phyloP scores from a whole-genome alignment of 805 yeast genomes.

The Candida insectalens region DNA sequence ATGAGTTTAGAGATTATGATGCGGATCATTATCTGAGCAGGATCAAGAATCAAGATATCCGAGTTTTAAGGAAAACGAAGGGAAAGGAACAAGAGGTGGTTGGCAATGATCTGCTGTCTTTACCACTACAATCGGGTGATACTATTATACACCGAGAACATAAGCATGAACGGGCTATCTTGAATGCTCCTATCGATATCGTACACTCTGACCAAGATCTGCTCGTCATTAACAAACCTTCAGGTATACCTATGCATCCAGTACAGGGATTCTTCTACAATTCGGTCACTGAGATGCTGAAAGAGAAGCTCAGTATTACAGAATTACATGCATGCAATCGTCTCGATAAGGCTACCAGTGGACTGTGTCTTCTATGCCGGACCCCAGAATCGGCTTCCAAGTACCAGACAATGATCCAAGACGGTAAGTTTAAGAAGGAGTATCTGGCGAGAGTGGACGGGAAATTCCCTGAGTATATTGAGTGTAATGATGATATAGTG shows the following conservation, averaged over 20 bases:
- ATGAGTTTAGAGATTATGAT: constrained; percentile 28
- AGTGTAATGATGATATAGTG: constrained; percentile 29
- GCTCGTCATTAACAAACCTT: constrained; percentile 39
- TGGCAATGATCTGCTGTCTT: constrained; percentile 18
- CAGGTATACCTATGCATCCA: constrained; percentile 45
- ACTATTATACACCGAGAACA: constrained; percentile 17
- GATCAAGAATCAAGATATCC: constrained; percentile 12
- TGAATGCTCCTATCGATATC: constrained; percentile 7
- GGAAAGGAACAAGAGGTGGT: constrained; percentile 18
- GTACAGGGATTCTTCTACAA: constrained; percentile 34
- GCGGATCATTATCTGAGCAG: constrained; percentile 14
- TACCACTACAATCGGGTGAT: constrained; percentile 18
- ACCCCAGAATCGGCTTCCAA: constrained; percentile 22
- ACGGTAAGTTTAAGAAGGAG: constrained; percentile 25
- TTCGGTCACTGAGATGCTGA: constrained; percentile 33
- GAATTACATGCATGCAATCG: constrained; percentile 32
- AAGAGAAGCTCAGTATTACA: constrained; percentile 15
- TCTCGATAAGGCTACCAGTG: constrained; percentile 43
- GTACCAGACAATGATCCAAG: constrained; percentile 25
- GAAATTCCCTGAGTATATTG: constrained; percentile 27
- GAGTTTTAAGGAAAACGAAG: constrained; percentile 10
- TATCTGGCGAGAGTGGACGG: constrained; percentile 37
- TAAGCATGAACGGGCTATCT: constrained; percentile 21
- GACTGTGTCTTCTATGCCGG: constrained; percentile 35
- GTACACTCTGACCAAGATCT: constrained; percentile 21